Evolutionary conservation across 169 alveolate genomes (phyloP).

Genomic region (Plasmodium relictum): DNA sequence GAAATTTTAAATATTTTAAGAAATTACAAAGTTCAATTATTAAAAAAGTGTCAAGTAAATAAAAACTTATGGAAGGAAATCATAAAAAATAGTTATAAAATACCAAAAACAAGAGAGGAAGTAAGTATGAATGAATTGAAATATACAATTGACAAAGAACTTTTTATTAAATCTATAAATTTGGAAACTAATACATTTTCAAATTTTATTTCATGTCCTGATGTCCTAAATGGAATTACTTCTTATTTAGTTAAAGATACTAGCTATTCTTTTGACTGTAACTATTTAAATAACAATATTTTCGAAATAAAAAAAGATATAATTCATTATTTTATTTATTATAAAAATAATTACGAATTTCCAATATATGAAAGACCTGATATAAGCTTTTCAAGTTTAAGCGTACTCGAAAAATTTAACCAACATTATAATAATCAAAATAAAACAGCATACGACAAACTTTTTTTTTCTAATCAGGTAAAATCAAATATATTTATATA

Average conservation of each 20-base stretch:
- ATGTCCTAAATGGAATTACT: conserved; percentile 60
- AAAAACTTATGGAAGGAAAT: conserved; percentile 55
- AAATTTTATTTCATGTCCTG: conserved; percentile 70
- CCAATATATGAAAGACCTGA: conserved; percentile 42
- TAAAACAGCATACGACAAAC: conserved; percentile 9
- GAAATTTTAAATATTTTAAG: conserved; percentile 60
- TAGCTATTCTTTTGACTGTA: conserved; percentile 29
- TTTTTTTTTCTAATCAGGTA: conserved; percentile 50
- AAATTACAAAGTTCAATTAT: conserved; percentile 57
- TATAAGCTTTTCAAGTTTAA: conserved; percentile 65
- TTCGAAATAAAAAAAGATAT: conserved; percentile 64
- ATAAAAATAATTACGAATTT: conserved; percentile 54
- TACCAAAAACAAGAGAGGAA: conserved; percentile 64
- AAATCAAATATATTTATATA: not conserved
- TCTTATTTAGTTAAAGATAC: conserved; percentile 57
- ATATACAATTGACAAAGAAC: conserved; percentile 57
- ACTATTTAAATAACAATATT: conserved; percentile 35
- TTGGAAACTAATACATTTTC: conserved; percentile 56
- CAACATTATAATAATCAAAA: conserved; percentile 20
- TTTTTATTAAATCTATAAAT: conserved; percentile 63
- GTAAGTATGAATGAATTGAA: conserved; percentile 60
- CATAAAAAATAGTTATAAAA: conserved; percentile 61
- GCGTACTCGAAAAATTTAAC: conserved; percentile 45
- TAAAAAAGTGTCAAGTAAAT: conserved; percentile 59
- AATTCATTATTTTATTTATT: conserved; percentile 51